phyloP scores from a whole-genome alignment of 2,329 filamentous ascomycete species.

The Cercospora brassicicola region DNA sequence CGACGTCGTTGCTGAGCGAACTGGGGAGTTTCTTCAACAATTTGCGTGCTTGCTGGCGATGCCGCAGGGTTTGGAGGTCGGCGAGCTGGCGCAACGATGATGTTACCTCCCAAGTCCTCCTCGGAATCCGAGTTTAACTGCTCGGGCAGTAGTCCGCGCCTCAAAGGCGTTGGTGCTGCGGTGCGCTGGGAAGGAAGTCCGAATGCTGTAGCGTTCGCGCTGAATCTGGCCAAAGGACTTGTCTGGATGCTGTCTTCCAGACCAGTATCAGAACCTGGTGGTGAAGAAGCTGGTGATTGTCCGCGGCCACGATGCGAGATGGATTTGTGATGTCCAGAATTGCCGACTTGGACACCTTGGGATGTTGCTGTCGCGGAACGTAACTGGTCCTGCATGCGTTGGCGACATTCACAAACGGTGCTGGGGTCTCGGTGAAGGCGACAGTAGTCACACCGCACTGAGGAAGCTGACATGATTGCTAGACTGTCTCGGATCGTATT shows the following conservation, averaged over 20 bases:
- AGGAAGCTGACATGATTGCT: slow-evolving; percentile 7
- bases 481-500: not conserved
- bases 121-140: not conserved
- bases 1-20: not conserved
- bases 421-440: slow-evolving; percentile 5
- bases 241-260: not conserved
- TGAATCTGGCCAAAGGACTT: slow-evolving; percentile 1
- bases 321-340: not conserved
- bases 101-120: not conserved
- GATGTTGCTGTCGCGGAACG: not conserved
- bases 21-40: slow-evolving; percentile 12
- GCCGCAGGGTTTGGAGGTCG: not conserved
- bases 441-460: slow-evolving; percentile 4
- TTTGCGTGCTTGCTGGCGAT: slow-evolving; percentile 14
- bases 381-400: not conserved
- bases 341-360: not conserved
- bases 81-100: not conserved
- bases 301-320: not conserved
- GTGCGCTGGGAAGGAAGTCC: not conserved
- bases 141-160: not conserved
- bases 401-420: not conserved
- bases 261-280: not conserved
- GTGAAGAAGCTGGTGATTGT: not conserved
- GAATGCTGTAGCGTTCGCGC: not conserved
- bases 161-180: not conserved